phyloP scores from a whole-genome alignment of 306 rosid species.

The Amphicarpaea edgeworthii region DNA sequence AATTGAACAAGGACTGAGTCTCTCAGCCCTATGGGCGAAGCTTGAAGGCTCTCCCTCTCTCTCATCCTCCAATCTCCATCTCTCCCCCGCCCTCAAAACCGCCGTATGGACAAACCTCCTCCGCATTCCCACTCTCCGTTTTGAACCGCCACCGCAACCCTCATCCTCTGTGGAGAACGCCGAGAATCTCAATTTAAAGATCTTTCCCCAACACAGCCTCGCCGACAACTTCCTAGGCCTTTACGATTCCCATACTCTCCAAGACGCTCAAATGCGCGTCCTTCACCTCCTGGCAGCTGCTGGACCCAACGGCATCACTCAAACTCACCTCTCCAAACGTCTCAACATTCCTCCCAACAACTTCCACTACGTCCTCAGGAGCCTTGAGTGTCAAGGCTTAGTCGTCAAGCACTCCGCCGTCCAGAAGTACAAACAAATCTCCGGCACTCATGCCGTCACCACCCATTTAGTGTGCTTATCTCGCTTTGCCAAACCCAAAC shows the following conservation, averaged over 20 bases:
- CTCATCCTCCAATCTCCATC: slow-evolving; percentile 15
- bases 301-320: slow-evolving; percentile 73
- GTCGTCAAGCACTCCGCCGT: slow-evolving; percentile 76
- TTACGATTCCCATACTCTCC: slow-evolving; percentile 66
- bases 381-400: slow-evolving; percentile 84
- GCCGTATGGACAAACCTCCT: slow-evolving; percentile 71
- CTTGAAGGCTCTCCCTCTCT: slow-evolving; percentile 33
- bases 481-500: slow-evolving; percentile 81
- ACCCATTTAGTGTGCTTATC: slow-evolving; percentile 81
- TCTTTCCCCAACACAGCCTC: slow-evolving; percentile 61
- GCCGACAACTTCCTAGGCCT: slow-evolving; percentile 74
- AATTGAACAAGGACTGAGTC: slow-evolving; percentile 41
- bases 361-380: slow-evolving; percentile 69
- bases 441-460: slow-evolving; percentile 55
- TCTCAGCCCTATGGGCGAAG: slow-evolving; percentile 37
- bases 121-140: slow-evolving; percentile 69
- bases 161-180: slow-evolving; percentile 56
- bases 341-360: slow-evolving; percentile 69
- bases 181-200: slow-evolving; percentile 56
- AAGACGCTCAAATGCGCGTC: slow-evolving; percentile 56
- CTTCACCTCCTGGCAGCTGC: slow-evolving; percentile 77
- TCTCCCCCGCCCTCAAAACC: slow-evolving; percentile 47
- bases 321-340: slow-evolving; percentile 72
- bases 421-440: slow-evolving; percentile 72
- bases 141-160: slow-evolving; percentile 43